These are phyloP conservation scores for Cucumis variabilis DNA, from an alignment of 331 rosid species.

Conservation along the genomic window DNA sequence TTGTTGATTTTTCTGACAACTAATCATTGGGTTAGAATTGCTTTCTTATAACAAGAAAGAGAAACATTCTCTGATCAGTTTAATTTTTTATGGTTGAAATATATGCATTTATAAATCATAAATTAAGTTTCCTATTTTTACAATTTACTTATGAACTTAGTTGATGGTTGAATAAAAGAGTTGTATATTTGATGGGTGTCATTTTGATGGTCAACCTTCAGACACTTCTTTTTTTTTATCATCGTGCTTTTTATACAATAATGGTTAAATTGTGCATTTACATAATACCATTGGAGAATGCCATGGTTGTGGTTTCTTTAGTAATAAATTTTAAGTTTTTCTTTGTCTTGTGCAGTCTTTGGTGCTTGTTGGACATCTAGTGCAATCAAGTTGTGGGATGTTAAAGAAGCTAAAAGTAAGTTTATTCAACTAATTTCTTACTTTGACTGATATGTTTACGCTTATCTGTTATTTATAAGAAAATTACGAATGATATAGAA, in stretches of 20 bases:
- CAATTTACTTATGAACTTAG: neutral
- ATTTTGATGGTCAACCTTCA: neutral
- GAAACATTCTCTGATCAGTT: neutral
- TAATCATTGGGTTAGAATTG: neutral
- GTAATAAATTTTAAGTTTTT: slow-evolving; percentile 33
- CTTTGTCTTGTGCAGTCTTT: slow-evolving; percentile 52
- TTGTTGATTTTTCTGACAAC: neutral
- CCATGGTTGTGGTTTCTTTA: too few relatives aligned
- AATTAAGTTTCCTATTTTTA: neutral
- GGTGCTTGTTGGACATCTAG: slow-evolving; percentile 92
- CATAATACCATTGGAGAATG: too few relatives aligned
- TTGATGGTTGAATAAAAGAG: neutral
- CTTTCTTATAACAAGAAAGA: neutral
- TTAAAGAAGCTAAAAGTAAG: slow-evolving; percentile 97
- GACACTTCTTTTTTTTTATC: neutral
- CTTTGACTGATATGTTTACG: too few relatives aligned
- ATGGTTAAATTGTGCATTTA: too few relatives aligned
- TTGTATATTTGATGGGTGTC: neutral
- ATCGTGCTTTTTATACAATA: neutral
- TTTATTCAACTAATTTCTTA: too few relatives aligned
- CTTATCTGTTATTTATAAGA: too few relatives aligned
- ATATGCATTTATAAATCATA: slow-evolving; percentile 46
- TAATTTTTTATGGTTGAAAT: slow-evolving; percentile 31
- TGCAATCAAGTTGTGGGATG: slow-evolving; percentile 90
- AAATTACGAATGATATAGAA: too few relatives aligned